Percentiles rank a stretch among this genome's conserved stretches.
phyloP scores from a whole-genome alignment of 768 basidiomycete species.

The Tylopilus plumbeoviolaceoides region DNA sequence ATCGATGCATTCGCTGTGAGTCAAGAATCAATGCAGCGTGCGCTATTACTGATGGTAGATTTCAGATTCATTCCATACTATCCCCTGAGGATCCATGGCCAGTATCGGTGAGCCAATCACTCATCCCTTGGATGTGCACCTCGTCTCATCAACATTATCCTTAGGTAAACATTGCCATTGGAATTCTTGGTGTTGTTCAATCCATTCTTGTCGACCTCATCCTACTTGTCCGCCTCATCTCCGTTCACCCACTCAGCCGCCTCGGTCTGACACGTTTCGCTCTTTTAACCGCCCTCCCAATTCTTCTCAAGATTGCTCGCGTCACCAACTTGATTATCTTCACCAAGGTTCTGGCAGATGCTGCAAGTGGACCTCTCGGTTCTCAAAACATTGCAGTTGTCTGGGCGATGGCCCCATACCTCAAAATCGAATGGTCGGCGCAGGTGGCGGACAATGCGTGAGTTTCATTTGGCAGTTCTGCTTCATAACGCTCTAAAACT shows the following conservation, averaged over 20 bases:
- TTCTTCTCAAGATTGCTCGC: conserved; percentile 28
- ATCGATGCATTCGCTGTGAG: conserved; percentile 22
- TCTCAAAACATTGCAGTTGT: conserved; percentile 6
- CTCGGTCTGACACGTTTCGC: conserved; percentile 17
- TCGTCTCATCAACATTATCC: neutral
- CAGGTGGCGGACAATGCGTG: conserved; percentile 31
- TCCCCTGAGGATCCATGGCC: conserved; percentile 22
- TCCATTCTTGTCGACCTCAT: conserved; percentile 29
- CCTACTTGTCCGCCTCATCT: conserved; percentile 26
- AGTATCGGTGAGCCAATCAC: conserved; percentile 5
- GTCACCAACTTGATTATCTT: conserved; percentile 28
- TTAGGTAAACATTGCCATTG: conserved; percentile 27
- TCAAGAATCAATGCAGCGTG: neutral
- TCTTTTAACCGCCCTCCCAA: conserved; percentile 18
- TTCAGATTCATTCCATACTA: conserved; percentile 28
- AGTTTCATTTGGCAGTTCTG: neutral
- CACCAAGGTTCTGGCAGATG: conserved; percentile 19
- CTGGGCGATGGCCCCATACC: conserved; percentile 25
- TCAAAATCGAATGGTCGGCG: conserved; percentile 32
- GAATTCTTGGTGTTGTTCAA: conserved; percentile 27
- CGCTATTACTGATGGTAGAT: neutral
- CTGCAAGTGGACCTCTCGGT: conserved; percentile 17
- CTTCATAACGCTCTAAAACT: neutral
- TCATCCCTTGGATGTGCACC: neutral
- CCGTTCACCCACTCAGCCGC: conserved; percentile 22